These are phyloP conservation scores for Trichophyton verrucosum DNA, from an alignment of 2,329 filamentous ascomycete species.

Conservation along the genomic window DNA sequence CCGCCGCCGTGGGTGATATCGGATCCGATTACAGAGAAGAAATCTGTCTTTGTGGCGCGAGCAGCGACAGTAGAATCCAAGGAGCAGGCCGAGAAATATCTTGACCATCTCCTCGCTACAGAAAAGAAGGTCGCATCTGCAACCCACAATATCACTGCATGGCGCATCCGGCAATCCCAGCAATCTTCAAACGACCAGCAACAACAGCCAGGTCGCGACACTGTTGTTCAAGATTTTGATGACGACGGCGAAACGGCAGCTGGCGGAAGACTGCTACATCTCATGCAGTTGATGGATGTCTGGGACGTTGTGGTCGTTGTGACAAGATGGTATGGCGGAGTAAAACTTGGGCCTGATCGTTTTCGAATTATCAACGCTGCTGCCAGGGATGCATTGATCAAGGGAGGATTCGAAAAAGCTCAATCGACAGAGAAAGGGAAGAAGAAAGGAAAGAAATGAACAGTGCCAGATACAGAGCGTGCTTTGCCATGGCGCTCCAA, in stretches of 20 bases:
- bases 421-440: slow-evolving; percentile 45
- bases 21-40: slow-evolving; percentile 62
- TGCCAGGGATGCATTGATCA: slow-evolving; percentile 71
- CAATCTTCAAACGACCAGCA: slow-evolving; percentile 6
- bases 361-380: slow-evolving; percentile 84
- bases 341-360: slow-evolving; percentile 74
- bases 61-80: slow-evolving; percentile 58
- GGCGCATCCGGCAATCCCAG: slow-evolving; percentile 54
- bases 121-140: slow-evolving; percentile 78
- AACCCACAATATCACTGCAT: slow-evolving; percentile 92
- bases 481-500: not conserved
- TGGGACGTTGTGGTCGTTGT: slow-evolving; percentile 92
- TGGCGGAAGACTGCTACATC: slow-evolving; percentile 67
- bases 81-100: slow-evolving; percentile 55
- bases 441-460: slow-evolving; percentile 24
- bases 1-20: slow-evolving; percentile 61
- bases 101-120: slow-evolving; percentile 63
- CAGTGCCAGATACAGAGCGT: not conserved
- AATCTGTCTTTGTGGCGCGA: slow-evolving; percentile 76
- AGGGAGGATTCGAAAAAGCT: slow-evolving; percentile 52
- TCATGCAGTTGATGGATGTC: slow-evolving; percentile 89
- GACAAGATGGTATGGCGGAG: slow-evolving; percentile 86
- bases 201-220: slow-evolving; percentile 15
- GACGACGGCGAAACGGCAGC: slow-evolving; percentile 94
- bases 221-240: slow-evolving; percentile 74